Base-by-base conservation (phyloP, 192 early-diverging fungal genomes). In the Rhizophagus clarus region DNA sequence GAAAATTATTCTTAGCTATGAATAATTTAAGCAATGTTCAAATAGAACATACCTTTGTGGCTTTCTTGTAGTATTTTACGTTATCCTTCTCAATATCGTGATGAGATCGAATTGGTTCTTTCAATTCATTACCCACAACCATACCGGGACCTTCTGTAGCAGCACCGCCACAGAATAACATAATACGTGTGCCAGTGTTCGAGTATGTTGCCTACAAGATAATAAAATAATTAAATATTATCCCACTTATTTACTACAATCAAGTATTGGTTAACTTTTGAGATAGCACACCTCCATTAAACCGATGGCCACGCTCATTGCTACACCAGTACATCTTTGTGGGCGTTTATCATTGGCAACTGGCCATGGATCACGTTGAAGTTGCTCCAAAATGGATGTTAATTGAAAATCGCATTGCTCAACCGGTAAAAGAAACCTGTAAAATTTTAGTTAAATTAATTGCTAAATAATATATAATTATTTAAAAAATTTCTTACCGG, bases 301-400 rank as follows among this genome's bases (percentile, higher is more conserved):
- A 20, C 94, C 94, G 37, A 96, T 91, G 1, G 96, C 97, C 34
- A 99, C 96, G 72, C 93, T 92, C 84, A 97, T 89, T 0, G 98
- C 98, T 15, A 96, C 95, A 74, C 98, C 98, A 2, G 97, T 97
- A 87, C 97, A 97, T 61, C 98, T 89, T 79, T 96, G 88, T 29
- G 96, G 90, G 51, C 98, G 95, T 83, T 94, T 94, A 82, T 96
- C 96, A 71, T 89, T 90, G 22, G 92, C 91, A 9, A 97, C 95
- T 1, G 96, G 96, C 97, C 97, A 99, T 11, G 97, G 98, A 84
- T 99, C 98, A 73, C 94, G 93, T 88, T 98, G 98, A 68, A 99
- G 89, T 82, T 98, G 94, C 85, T 99, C 97, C 34, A 99, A 82
- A 75, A 98, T 96, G 47, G 94, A 92, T 2, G 96, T 98, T 78